phyloP scores from a whole-genome alignment of 257 asterid genomes.

The Scutellaria galericulata region DNA sequence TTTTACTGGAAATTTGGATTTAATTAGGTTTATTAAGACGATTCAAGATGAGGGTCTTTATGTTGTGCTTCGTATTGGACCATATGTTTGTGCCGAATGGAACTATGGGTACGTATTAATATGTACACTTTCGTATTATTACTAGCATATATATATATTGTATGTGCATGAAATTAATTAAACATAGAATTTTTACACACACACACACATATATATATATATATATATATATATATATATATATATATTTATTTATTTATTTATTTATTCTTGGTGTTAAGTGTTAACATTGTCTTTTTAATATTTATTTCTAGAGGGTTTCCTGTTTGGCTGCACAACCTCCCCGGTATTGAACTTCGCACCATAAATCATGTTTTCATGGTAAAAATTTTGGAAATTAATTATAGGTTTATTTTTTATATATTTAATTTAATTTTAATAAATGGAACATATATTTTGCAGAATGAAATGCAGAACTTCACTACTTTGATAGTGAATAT shows the following conservation, averaged over 20 bases:
- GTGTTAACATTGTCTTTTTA: background rate
- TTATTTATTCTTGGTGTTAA: too few species aligned
- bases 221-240: too few species aligned
- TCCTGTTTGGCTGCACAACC: conserved; percentile 77
- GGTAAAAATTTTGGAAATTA: conserved; percentile 40
- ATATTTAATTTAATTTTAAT: too few species aligned
- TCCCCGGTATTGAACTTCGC: conserved; percentile 61
- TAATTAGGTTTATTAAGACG: conserved; percentile 65
- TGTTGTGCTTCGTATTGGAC: conserved; percentile 78
- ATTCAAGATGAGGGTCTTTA: conserved; percentile 62
- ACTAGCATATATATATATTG: too few species aligned
- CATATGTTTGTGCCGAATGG: conserved; percentile 91
- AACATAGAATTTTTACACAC: too few species aligned
- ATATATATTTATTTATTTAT: too few species aligned
- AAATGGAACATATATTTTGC: background rate
- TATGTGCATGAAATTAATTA: too few species aligned
- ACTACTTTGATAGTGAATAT: conserved; percentile 65
- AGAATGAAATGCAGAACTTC: conserved; percentile 83
- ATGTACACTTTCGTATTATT: background rate
- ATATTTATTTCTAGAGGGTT: conserved; percentile 53
- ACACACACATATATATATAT: too few species aligned
- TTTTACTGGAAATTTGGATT: conserved; percentile 66
- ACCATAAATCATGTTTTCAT: conserved; percentile 61
- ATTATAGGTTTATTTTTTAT: background rate
- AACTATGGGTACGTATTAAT: conserved; percentile 62